Evolutionary conservation across 1,284 basidiomycete genomes (phyloP), one percentile per base, ranked within the genome.

Genomic region (Trametes pubescens): DNA sequence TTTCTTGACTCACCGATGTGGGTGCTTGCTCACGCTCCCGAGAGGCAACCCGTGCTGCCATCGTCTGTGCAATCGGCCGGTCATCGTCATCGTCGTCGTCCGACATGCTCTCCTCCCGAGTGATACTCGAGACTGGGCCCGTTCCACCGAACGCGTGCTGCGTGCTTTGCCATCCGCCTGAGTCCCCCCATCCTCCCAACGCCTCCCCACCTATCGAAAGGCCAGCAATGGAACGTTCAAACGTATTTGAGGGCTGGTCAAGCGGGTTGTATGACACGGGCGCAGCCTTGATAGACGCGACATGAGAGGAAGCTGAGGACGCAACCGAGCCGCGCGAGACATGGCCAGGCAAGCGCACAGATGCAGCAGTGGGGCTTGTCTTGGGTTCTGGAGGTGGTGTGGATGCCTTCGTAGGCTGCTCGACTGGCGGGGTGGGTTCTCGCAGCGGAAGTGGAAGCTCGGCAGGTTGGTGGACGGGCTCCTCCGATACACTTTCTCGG

Each of bases 191-290:
- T 11, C 83, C 86, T 9, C 83, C 82, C 4, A 82, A 72, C 1
- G 80, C 79, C 73, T 91, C 90, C 5, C 83, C 86, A 26, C 88
- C 88, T 22, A 91, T 75, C 0, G 87, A 83, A 10, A 92, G 81
- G 51, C 84, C 85, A 6, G 87, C 79, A 62, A 89, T 82, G 2
- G 87, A 82, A 21, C 79, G 80, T 16, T 83, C 80, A 48, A 84
- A 62, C 11, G 65, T 55, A 14, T 68, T 61, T 2, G 74, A 69
- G 18, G 80, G 77, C 46, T 75, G 79, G 24, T 87, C 87, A 38
- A 91, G 76, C 29, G 91, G 90, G 4, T 81, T 81, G 24, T 84
- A 81, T 38, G 84, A 75, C 6, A 79, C 66, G 11, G 75, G 74
- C 61, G 78, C 70, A 24, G 71, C 54, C 37, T 63, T 60, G 32